Evolutionary conservation across 2,329 filamentous ascomycete species (phyloP).

Genomic region (Biscogniauxia marginata): DNA sequence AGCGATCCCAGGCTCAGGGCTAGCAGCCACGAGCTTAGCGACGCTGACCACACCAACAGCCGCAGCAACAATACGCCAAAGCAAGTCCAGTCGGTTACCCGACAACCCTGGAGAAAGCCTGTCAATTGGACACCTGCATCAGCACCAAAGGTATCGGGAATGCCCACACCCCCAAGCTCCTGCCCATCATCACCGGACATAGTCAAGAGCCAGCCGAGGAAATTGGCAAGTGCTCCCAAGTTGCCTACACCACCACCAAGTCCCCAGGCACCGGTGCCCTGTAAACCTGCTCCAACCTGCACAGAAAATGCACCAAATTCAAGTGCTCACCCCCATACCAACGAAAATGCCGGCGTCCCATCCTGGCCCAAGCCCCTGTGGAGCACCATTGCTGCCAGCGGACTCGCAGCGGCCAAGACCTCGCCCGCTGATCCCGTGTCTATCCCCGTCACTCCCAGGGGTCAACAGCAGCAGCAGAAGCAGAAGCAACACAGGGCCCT

Average conservation of each 20-base stretch:
- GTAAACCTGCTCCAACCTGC: not conserved
- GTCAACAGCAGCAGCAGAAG: not conserved
- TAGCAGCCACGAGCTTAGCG: no score
- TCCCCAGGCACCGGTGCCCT: not conserved
- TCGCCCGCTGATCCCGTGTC: not conserved
- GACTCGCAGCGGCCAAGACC: no score
- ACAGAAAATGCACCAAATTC: not conserved
- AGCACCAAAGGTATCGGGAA: not conserved
- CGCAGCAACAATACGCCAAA: not conserved
- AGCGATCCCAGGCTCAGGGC: not conserved
- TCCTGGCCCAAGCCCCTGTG: not conserved
- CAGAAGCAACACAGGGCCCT: not conserved
- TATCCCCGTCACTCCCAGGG: not conserved
- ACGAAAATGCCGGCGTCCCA: no score
- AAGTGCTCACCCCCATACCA: no score
- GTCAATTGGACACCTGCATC: not conserved
- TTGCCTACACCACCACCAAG: not conserved
- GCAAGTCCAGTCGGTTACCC: not conserved
- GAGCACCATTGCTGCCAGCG: not conserved
- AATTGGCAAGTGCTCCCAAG: not conserved
- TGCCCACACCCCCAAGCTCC: not conserved
- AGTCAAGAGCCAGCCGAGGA: slow-evolving; percentile 1
- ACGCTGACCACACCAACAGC: no score
- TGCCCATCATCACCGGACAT: not conserved
- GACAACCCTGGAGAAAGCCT: no score